These are phyloP conservation scores for Clavispora carvajalis DNA, from an alignment of 805 yeast species.

Conservation along the genomic window DNA sequence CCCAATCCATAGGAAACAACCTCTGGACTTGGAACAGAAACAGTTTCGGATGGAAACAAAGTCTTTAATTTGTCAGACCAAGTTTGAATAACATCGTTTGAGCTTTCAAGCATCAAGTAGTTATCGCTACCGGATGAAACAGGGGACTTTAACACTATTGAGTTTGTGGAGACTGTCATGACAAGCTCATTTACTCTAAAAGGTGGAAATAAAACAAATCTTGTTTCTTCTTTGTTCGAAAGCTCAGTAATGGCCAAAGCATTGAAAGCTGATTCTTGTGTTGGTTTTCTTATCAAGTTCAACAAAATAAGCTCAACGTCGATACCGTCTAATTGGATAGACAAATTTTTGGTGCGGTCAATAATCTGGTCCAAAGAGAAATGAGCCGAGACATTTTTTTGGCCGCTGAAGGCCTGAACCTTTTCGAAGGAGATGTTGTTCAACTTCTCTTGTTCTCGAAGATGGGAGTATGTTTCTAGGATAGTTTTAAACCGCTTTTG, in stretches of 20 bases:
- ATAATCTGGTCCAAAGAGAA: slow-evolving; percentile 33
- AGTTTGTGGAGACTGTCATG: slow-evolving; percentile 5
- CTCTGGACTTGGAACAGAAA: slow-evolving; percentile 6
- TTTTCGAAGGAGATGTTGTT: slow-evolving; percentile 32
- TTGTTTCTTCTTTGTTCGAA: slow-evolving; percentile 14
- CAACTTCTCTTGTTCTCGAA: slow-evolving; percentile 16
- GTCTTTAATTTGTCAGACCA: slow-evolving; percentile 30
- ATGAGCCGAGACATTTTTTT: slow-evolving; percentile 30
- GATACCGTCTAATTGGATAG: slow-evolving; percentile 14
- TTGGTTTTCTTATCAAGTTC: slow-evolving; percentile 16
- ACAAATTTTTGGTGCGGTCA: slow-evolving; percentile 25
- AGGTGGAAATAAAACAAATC: slow-evolving; percentile 38
- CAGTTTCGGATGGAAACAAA: slow-evolving; percentile 28
- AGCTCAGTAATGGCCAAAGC: slow-evolving; percentile 34
- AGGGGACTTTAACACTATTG: neutral
- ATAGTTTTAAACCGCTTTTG: slow-evolving; percentile 13
- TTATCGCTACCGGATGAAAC: neutral
- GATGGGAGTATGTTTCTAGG: slow-evolving; percentile 11
- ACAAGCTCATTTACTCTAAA: slow-evolving; percentile 35
- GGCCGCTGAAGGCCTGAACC: slow-evolving; percentile 25
- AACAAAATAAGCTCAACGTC: slow-evolving; percentile 31
- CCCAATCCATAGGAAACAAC: slow-evolving; percentile 13
- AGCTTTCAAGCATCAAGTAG: slow-evolving; percentile 7
- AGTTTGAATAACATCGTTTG: slow-evolving; percentile 15
- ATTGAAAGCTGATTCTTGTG: slow-evolving; percentile 9